phyloP scores from a whole-genome alignment of 225 moss, liverwort and hornwort genomes.

The Bryoerythrophyllum caledonicum region DNA sequence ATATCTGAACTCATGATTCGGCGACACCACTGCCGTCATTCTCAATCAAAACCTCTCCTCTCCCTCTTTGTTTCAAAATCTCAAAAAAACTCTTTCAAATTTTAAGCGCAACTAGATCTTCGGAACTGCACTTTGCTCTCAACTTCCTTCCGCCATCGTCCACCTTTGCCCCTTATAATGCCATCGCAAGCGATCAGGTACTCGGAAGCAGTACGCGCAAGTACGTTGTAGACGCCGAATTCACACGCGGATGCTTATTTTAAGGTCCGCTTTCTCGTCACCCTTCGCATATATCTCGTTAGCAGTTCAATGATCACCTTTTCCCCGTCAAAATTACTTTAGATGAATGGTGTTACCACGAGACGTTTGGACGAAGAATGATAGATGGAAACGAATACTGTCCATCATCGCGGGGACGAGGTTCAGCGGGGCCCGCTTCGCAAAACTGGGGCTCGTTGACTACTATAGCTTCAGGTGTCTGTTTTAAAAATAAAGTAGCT shows the following conservation, averaged over 20 bases:
- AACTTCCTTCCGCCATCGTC: background rate
- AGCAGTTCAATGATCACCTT: no score
- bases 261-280: background rate
- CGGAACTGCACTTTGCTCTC: no score
- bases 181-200: background rate
- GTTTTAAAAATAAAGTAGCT: no score
- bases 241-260: conserved; percentile 2
- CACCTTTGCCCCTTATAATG: background rate
- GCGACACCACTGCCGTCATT: conserved; percentile 33
- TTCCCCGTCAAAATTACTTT: no score
- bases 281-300: no score
- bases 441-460: background rate
- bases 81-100: background rate
- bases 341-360: no score
- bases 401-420: no score
- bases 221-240: background rate
- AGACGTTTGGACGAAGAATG: no score
- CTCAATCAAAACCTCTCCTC: background rate
- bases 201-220: background rate
- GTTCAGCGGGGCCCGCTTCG: no score
- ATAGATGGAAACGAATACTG: no score
- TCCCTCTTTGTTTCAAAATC: background rate
- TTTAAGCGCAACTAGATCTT: background rate
- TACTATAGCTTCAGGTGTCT: background rate
- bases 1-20: conserved; percentile 5